These are phyloP conservation scores for Thermoascus crustaceus DNA, from an alignment of 2,329 filamentous ascomycete genomes.

Conservation along the genomic window DNA sequence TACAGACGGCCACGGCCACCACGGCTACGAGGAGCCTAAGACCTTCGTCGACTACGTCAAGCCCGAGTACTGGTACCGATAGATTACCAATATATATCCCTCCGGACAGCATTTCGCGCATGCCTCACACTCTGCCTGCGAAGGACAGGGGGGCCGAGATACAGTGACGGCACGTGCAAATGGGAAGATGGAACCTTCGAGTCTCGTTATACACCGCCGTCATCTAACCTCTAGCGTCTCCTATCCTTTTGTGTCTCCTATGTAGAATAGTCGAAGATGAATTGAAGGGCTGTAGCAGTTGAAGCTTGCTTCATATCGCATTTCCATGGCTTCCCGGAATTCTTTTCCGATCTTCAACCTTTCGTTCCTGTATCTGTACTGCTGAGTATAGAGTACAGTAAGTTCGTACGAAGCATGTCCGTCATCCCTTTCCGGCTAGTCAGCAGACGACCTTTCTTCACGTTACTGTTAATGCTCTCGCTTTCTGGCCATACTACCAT, in stretches of 20 bases:
- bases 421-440: no score
- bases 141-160: background rate
- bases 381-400: no score
- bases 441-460: no score
- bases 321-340: no score
- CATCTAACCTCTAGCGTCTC: slow-evolving; percentile 3
- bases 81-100: slow-evolving; percentile 17
- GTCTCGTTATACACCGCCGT: slow-evolving; percentile 5
- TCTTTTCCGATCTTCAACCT: no score
- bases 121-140: slow-evolving; percentile 1
- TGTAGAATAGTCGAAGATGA: slow-evolving; percentile 18
- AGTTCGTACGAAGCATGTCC: no score
- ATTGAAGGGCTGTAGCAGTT: slow-evolving; percentile 6
- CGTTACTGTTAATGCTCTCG: no score
- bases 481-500: no score
- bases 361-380: no score
- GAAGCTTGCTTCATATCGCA: no score
- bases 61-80: slow-evolving; percentile 79
- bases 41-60: slow-evolving; percentile 94
- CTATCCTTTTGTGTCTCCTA: slow-evolving; percentile 11
- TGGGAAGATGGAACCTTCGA: no score
- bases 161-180: no score
- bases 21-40: slow-evolving; percentile 73
- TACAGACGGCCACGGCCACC: slow-evolving; percentile 39
- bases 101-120: background rate